A percentile compares a stretch with the other conserved stretches of the same genome.
These are phyloP conservation scores for Byssochlamys sp. DNA, from an alignment of 2,329 filamentous ascomycete species.

Conservation along the genomic window DNA sequence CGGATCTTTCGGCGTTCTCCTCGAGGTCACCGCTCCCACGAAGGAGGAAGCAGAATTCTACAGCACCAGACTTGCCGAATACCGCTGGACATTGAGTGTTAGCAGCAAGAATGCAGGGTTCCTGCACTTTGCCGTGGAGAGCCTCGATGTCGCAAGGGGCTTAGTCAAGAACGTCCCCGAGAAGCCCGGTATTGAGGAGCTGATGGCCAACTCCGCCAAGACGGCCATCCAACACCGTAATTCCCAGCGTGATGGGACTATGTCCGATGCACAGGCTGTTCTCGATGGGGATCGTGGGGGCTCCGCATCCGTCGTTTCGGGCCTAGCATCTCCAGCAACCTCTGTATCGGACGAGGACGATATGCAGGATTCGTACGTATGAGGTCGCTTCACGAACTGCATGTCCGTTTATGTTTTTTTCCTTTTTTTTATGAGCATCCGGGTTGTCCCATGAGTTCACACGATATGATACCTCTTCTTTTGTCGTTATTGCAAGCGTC, in stretches of 20 bases:
- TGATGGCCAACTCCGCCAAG: conserved; percentile 26
- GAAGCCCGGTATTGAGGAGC: conserved; percentile 52
- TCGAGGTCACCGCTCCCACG: conserved; percentile 81
- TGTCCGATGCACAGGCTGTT: conserved; percentile 14
- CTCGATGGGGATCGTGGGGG: conserved; percentile 11
- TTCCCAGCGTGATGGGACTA: conserved; percentile 17
- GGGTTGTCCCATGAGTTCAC: background rate
- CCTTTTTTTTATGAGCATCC: background rate
- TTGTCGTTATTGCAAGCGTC: background rate
- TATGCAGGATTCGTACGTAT: conserved; percentile 14
- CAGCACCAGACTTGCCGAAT: conserved; percentile 71
- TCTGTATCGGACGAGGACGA: conserved; percentile 23
- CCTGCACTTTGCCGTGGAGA: conserved; percentile 60
- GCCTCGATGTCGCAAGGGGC: conserved; percentile 62
- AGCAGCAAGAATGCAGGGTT: conserved; percentile 59
- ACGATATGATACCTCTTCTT: background rate
- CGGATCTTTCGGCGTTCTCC: conserved; percentile 79
- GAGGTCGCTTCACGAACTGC: background rate
- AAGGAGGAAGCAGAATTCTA: conserved; percentile 91
- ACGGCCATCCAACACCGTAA: conserved; percentile 10
- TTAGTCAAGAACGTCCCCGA: conserved; percentile 60
- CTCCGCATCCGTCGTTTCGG: conserved; percentile 29
- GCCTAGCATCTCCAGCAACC: conserved; percentile 28
- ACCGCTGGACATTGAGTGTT: conserved; percentile 86
- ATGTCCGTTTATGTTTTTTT: background rate